Percentiles rank a stretch among this genome's conserved stretches.
These are phyloP conservation scores for Plantago rigida DNA, from an alignment of 305 asterid species.

Conservation along the genomic window DNA sequence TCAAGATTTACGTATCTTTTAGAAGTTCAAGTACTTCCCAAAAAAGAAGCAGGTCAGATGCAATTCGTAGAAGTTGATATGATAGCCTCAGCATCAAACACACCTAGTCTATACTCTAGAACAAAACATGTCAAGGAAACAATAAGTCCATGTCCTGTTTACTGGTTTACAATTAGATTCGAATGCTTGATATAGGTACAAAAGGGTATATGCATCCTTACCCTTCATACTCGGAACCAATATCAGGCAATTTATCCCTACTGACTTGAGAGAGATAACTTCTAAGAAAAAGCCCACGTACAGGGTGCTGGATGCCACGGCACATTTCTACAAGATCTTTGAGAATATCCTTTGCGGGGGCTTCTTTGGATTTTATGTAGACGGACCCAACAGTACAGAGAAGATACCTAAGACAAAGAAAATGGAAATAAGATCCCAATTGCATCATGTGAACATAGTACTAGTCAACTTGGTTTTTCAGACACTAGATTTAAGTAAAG, in stretches of 20 bases:
- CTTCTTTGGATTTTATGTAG: slow-evolving; percentile 88
- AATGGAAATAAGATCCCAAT: slow-evolving; percentile 12
- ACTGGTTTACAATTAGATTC: slow-evolving; percentile 1
- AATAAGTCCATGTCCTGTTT: not conserved
- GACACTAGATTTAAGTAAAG: not conserved
- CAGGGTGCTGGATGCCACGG: slow-evolving; percentile 85
- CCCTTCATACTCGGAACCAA: slow-evolving; percentile 98
- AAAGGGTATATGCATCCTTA: slow-evolving; percentile 30
- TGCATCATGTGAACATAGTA: slow-evolving; percentile 4
- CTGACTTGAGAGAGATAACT: slow-evolving; percentile 99
- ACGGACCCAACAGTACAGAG: slow-evolving; percentile 95
- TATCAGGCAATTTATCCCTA: slow-evolving; percentile 83
- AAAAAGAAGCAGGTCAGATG: slow-evolving; percentile 4
- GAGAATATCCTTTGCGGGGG: slow-evolving; percentile 91
- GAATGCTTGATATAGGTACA: slow-evolving; percentile 20
- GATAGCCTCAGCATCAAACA: slow-evolving; percentile 1
- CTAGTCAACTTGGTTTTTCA: slow-evolving; percentile 5
- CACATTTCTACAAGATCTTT: slow-evolving; percentile 99
- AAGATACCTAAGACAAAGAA: slow-evolving; percentile 51
- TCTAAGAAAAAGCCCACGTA: slow-evolving; percentile 91
- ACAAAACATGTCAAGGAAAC: not conserved
- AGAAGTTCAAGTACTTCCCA: not conserved
- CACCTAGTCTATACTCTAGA: slow-evolving; percentile 14
- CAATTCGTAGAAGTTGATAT: slow-evolving; percentile 1
- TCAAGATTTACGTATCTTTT: slow-evolving; percentile 10